Conservation (phyloP, 2,329 filamentous ascomycete genomes). For the Zymoseptoria tritici region DNA sequence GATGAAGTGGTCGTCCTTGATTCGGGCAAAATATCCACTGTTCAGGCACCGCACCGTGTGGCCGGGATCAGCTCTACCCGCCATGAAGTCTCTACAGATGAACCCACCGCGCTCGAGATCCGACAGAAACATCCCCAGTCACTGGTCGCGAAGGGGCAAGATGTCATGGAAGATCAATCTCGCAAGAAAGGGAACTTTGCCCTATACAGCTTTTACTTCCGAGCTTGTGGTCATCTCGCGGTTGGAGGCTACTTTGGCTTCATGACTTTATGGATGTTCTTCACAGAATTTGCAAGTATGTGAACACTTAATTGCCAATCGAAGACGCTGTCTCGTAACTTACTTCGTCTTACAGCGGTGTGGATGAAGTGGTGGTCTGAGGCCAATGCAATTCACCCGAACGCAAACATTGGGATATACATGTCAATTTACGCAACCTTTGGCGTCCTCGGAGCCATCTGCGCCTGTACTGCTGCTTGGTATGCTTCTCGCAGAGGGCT, state of each 20-base stretch:
- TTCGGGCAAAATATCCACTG: no score
- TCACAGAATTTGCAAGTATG: conserved; percentile 32
- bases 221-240: conserved; percentile 16
- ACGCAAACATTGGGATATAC: conserved; percentile 27
- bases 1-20: no score
- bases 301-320: no score
- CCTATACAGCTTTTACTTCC: conserved; percentile 25
- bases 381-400: conserved; percentile 34
- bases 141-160: no score
- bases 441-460: conserved; percentile 24
- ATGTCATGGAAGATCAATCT: conserved; percentile 27
- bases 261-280: conserved; percentile 29
- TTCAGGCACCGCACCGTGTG: no score
- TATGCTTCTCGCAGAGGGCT: neutral
- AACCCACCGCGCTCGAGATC: no score
- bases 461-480: conserved; percentile 26
- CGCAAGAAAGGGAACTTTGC: conserved; percentile 37
- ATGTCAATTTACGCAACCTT: conserved; percentile 21
- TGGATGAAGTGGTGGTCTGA: conserved; percentile 46
- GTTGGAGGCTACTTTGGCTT: conserved; percentile 21
- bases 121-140: no score
- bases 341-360: conserved; percentile 15
- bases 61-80: no score
- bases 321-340: no score
- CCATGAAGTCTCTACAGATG: no score